Evolutionary conservation across 2,329 filamentous ascomycete genomes (phyloP).

Genomic region (Ophiostoma pallidulum): DNA sequence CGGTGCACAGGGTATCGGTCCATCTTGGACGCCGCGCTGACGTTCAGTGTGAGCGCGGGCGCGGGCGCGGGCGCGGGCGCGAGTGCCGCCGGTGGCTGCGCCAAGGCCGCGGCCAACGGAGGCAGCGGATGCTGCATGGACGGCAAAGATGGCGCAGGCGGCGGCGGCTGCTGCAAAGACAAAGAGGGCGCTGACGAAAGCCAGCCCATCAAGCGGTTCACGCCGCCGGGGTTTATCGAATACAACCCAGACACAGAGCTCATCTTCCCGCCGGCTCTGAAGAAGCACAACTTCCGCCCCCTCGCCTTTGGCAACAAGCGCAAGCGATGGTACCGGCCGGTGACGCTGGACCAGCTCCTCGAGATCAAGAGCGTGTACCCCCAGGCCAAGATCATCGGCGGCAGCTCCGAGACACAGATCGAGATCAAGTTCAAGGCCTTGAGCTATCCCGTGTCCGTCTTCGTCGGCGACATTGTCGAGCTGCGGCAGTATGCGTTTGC

Average conservation of each 20-base stretch:
- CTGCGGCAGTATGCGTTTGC: constrained; percentile 71
- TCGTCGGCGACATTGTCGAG: constrained; percentile 86
- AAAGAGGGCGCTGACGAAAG: constrained; percentile 40
- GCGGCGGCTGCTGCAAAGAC: constrained; percentile 63
- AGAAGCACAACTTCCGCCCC: constrained; percentile 71
- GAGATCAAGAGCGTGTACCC: constrained; percentile 85
- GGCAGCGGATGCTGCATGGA: constrained; percentile 65
- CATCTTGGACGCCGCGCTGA: constrained; percentile 88
- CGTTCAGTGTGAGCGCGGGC: constrained; percentile 55
- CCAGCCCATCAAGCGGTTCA: constrained; percentile 58
- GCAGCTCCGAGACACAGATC: constrained; percentile 95
- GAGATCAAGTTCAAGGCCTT: constrained; percentile 97
- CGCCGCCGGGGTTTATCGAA: constrained; percentile 82
- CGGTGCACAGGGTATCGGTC: constrained; percentile 92
- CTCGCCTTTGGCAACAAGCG: constrained; percentile 88
- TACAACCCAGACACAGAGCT: constrained; percentile 91
- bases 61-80: constrained; percentile 38
- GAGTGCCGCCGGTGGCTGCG: constrained; percentile 33
- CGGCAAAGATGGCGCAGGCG: constrained; percentile 37
- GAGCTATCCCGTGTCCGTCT: constrained; percentile 82
- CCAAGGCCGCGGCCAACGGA: constrained; percentile 39
- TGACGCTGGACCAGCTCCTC: constrained; percentile 75
- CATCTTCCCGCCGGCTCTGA: constrained; percentile 82
- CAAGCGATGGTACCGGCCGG: constrained; percentile 88
- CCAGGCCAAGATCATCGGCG: constrained; percentile 85